Percentiles rank a stretch among this genome's conserved stretches.
Conservation (phyloP, 495 filamentous ascomycete genomes). For the Daldinia bambusicola region DNA sequence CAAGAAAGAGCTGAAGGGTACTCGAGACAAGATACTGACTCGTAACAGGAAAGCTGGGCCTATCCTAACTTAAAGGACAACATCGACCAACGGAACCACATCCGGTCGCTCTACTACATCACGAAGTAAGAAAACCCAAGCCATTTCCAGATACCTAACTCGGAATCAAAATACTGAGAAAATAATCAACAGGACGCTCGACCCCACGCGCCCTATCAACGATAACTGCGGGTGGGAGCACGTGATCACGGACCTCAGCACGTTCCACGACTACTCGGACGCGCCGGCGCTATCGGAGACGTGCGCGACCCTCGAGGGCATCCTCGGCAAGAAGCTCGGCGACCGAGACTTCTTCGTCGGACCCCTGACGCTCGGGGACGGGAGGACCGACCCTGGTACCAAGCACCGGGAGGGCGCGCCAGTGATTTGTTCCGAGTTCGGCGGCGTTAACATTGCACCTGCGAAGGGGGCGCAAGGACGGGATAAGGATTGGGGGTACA, state of each 20-base stretch:
- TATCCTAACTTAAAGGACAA: conserved; percentile 62
- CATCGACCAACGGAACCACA: conserved; percentile 66
- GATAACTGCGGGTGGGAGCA: conserved; percentile 75
- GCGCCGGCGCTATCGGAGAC: conserved; percentile 57
- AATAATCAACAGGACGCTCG: conserved; percentile 53
- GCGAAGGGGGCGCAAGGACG: conserved; percentile 45
- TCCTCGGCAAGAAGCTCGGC: conserved; percentile 56
- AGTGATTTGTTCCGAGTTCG: conserved; percentile 68
- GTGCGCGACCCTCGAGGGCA: conserved; percentile 57
- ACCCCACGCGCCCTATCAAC: conserved; percentile 67
- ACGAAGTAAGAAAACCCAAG: conserved; percentile 60
- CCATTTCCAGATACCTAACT: background rate
- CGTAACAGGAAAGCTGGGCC: conserved; percentile 62
- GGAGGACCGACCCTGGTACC: conserved; percentile 53
- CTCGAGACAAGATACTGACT: conserved; percentile 8
- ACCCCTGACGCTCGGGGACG: conserved; percentile 48
- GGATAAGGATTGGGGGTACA: conserved; percentile 52
- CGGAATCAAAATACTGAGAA: conserved; percentile 9
- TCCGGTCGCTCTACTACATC: conserved; percentile 66
- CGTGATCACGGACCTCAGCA: conserved; percentile 66
- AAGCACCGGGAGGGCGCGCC: conserved; percentile 61
- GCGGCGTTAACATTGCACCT: conserved; percentile 68
- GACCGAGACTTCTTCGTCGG: conserved; percentile 61
- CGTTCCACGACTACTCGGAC: conserved; percentile 70
- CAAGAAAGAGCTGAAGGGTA: background rate